Evolutionary conservation across 345 rosid species (phyloP), one percentile per base, ranked within the genome.

Genomic region (Citrus hindsii): DNA sequence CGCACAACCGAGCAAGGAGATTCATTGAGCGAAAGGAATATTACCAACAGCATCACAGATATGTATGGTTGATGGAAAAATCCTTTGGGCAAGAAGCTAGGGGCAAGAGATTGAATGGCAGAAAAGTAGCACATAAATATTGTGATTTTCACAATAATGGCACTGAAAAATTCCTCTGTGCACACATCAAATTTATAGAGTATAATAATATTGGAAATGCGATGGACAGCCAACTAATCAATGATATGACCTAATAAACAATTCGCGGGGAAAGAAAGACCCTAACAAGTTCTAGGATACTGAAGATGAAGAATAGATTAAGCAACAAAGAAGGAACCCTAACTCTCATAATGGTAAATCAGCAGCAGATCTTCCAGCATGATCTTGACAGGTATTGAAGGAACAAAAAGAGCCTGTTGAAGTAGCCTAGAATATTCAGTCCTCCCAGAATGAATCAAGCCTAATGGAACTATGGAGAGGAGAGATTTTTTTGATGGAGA

Each of bases 241-340:
- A 71, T 76, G 87, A 85, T 18, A 77, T 80, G 87, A 79, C 33
- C 73, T 27, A 77, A 69, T 67, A 79, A 83, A 84, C 75, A 85
- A 79, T 75, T 80, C 13, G 82, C 76, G 78, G 81, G 86, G 90
- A 86, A 83, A 76, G 90, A 83, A 79, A 82, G 89, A 83, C 85
- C 90, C 90, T 87, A 85, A 67, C 28, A 79, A 69, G 77, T 77
- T 87, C 85, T 83, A 84, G 76, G 91, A 84, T 81, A 81, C 75
- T 38, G 69, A 80, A 83, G 84, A 83, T 63, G 66, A 80, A 79
- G 83, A 77, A 77, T 58, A 53, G 82, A 70, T 79, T 56, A 77
- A 66, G 77, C 78, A 74, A 74, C 55, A 80, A 71, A 73, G 76
- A 78, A 42, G 83, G 76, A 81, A 67, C 80, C 84, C 82, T 73